A percentile compares a stretch with the other conserved stretches of the same genome.
phyloP scores from a whole-genome alignment of 768 basidiomycete species.

The Cystobasidium ongulense region DNA sequence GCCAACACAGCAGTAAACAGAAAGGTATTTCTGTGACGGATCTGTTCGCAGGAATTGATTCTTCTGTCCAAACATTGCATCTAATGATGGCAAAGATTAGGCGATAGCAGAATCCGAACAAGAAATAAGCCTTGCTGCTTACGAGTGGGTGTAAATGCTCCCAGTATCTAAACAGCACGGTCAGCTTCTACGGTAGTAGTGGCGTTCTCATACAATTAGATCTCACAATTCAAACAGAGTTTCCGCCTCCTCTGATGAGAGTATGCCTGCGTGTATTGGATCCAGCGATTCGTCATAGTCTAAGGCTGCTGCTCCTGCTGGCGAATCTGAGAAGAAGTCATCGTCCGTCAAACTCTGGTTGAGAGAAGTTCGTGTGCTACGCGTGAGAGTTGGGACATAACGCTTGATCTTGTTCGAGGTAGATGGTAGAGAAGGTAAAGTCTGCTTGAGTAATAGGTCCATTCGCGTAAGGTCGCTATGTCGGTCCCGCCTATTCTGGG shows the following conservation, averaged over 20 bases:
- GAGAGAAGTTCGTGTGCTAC: background rate
- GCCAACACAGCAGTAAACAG: background rate
- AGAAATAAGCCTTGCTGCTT: background rate
- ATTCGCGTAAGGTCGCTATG: background rate
- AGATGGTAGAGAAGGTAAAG: background rate
- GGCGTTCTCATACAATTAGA: background rate
- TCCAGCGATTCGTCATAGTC: background rate
- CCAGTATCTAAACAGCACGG: background rate
- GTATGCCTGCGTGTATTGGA: background rate
- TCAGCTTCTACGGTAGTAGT: background rate
- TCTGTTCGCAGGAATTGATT: constrained; percentile 3
- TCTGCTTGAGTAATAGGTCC: background rate
- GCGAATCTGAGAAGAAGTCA: background rate
- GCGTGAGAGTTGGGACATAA: background rate
- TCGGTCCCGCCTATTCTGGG: background rate
- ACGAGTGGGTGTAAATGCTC: background rate
- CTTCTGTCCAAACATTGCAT: background rate
- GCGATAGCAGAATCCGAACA: background rate
- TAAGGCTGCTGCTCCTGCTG: background rate
- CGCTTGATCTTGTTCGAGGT: background rate
- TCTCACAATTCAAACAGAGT: background rate
- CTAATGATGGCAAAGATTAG: background rate
- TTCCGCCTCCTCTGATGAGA: background rate
- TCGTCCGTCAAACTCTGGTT: background rate
- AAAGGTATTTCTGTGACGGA: background rate